Conservation (phyloP, 1,284 basidiomycete species). For the Tilletia caries region DNA sequence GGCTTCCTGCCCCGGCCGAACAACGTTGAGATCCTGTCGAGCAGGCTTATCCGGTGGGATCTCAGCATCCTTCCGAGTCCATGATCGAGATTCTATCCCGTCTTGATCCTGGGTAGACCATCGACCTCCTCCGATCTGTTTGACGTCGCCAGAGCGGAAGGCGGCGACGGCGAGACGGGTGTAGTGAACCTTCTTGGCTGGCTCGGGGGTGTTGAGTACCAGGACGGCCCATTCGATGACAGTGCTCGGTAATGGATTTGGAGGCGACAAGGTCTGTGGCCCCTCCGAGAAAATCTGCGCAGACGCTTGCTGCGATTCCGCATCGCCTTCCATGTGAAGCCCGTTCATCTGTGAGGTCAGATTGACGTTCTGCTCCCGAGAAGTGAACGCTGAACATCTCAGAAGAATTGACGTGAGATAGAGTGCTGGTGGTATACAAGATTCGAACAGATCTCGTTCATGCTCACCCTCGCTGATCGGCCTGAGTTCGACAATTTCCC, state of each 20-base stretch:
- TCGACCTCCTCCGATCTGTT: slow-evolving; percentile 61
- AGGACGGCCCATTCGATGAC: slow-evolving; percentile 72
- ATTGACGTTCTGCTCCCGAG: neutral
- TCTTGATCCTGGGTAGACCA: slow-evolving; percentile 22
- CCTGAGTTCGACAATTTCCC: slow-evolving; percentile 71
- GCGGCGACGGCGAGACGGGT: slow-evolving; percentile 68
- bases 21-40: slow-evolving; percentile 60
- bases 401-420: neutral
- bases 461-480: slow-evolving; percentile 69
- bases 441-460: neutral
- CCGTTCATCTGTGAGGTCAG: slow-evolving; percentile 18
- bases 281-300: slow-evolving; percentile 6
- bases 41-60: slow-evolving; percentile 68
- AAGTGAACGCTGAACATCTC: neutral
- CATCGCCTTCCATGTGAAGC: slow-evolving; percentile 48
- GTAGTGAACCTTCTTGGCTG: slow-evolving; percentile 68
- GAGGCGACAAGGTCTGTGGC: slow-evolving; percentile 17
- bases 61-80: slow-evolving; percentile 31
- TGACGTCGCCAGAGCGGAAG: slow-evolving; percentile 68
- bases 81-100: slow-evolving; percentile 17
- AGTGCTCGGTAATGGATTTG: slow-evolving; percentile 55
- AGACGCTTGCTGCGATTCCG: slow-evolving; percentile 59
- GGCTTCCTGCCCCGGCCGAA: slow-evolving; percentile 65
- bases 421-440: neutral
- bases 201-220: slow-evolving; percentile 69